Conservation (phyloP, 148 eudicot species). For the Bassia scoparia region DNA sequence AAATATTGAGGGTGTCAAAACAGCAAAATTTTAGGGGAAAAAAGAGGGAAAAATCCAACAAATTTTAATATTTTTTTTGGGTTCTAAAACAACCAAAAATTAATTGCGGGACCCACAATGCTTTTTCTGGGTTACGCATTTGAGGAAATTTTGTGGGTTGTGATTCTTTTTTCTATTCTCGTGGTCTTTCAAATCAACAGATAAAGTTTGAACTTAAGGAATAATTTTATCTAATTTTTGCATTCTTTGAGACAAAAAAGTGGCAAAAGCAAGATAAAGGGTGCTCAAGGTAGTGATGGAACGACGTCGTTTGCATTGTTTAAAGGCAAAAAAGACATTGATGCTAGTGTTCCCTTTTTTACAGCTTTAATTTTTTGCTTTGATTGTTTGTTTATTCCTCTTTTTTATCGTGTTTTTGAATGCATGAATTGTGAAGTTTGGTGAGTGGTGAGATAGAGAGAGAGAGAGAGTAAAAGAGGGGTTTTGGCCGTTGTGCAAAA, state of each 20-base stretch:
- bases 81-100: background rate
- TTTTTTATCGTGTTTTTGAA: background rate
- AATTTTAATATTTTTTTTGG: background rate
- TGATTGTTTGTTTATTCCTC: background rate
- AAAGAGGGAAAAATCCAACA: background rate
- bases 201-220: slow-evolving; percentile 15
- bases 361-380: slow-evolving; percentile 16
- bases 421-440: background rate
- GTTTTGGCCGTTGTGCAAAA: slow-evolving; percentile 20
- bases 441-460: slow-evolving; percentile 12
- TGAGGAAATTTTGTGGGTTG: slow-evolving; percentile 14
- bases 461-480: slow-evolving; percentile 13
- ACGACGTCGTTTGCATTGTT: slow-evolving; percentile 18
- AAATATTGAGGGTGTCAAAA: background rate
- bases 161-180: slow-evolving; percentile 22
- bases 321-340: background rate
- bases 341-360: slow-evolving; percentile 13
- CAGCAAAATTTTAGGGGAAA: slow-evolving; percentile 4
- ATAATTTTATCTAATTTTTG: slow-evolving; percentile 5
- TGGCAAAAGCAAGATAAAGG: background rate
- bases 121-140: slow-evolving; percentile 2
- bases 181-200: slow-evolving; percentile 24
- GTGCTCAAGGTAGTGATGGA: background rate
- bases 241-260: slow-evolving; percentile 22
- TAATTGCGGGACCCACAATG: background rate